These are phyloP conservation scores for Calonectria leucothoes DNA, from an alignment of 2,329 filamentous ascomycete genomes.

Conservation along the genomic window DNA sequence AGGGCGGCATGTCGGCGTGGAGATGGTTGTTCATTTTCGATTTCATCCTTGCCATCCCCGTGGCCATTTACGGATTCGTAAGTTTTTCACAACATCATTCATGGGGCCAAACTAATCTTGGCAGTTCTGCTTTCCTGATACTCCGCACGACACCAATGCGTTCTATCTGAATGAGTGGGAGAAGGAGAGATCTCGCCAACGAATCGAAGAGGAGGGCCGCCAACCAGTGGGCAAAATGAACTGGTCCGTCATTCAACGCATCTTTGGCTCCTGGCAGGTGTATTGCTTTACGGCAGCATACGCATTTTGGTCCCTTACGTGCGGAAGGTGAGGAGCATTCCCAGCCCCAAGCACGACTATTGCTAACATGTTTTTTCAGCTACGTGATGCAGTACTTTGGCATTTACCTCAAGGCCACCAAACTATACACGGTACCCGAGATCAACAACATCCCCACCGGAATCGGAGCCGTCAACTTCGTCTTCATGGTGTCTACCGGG, in stretches of 20 bases:
- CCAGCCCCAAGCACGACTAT: not conserved
- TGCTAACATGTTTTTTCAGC: constrained; percentile 20
- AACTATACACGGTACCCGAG: constrained; percentile 49
- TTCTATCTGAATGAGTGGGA: constrained; percentile 65
- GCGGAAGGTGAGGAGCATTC: constrained; percentile 36
- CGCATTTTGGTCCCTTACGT: constrained; percentile 52
- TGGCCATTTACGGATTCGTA: constrained; percentile 40
- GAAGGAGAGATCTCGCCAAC: constrained; percentile 70
- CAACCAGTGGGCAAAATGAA: constrained; percentile 51
- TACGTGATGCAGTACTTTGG: constrained; percentile 55
- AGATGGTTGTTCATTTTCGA: constrained; percentile 54
- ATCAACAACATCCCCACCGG: constrained; percentile 60
- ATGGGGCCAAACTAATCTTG: not conserved
- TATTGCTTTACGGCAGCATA: constrained; percentile 56
- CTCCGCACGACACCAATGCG: constrained; percentile 54
- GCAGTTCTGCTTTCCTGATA: constrained; percentile 54
- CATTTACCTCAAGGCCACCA: constrained; percentile 52
- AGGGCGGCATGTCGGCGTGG: constrained; percentile 48
- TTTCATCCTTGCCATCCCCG: constrained; percentile 51
- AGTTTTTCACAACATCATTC: not conserved
- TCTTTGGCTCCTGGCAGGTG: constrained; percentile 56
- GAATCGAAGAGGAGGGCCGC: constrained; percentile 71
- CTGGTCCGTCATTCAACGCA: constrained; percentile 48
- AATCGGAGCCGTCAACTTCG: constrained; percentile 56
- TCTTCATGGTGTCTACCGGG: constrained; percentile 53